Evolutionary conservation across 345 rosid genomes (phyloP), one percentile per base, ranked within the genome.

Genomic region (Zanthoxylum bungeanum): DNA sequence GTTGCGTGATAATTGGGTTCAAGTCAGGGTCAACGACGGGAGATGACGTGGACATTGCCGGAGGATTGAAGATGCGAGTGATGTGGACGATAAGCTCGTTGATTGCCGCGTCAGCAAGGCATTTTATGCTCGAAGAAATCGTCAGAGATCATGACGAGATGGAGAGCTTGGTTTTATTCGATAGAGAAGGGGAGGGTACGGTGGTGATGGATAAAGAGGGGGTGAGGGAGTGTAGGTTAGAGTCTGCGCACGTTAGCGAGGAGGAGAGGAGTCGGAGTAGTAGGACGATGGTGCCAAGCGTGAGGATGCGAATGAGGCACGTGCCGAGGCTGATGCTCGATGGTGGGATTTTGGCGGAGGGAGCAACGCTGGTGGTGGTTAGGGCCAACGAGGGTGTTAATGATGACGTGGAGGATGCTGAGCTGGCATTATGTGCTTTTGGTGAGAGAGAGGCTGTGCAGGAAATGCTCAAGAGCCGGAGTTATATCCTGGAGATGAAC

Each of bases 281-380:
- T 22, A 71, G 82, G 76, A 46, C 80, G 53, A 61, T 66, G 75
- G 75, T 80, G 60, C 86, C 89, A 1, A 62, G 73, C 37, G 86
- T 82, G 56, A 80, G 73, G 40, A 87, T 87, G 85, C 76, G 80
- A 71, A 85, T 83, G 91, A 76, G 85, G 71, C 84, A 83, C 75
- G 74, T 70, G 71, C 58, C 73, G 0, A 53, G 67, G 36, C 60
- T 81, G 62, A 57, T 49, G 80, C 40, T 81, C 12, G 57, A 53
- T 9, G 14, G 44, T 2, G 83, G 80, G 14, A 25, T 22, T 17
- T 73, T 73, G 65, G 64, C 73, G 19, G 76, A 82, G 72, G 80
- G 83, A 2, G 86, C 80, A 7, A 83, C 83, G 22, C 73, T 83
- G 62, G 85, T 81, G 46, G 81, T 85, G 50, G 85, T 83, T 4